Evolutionary conservation across 2,329 filamentous ascomycete genomes (phyloP).

Genomic region (Aspergillus candidus): DNA sequence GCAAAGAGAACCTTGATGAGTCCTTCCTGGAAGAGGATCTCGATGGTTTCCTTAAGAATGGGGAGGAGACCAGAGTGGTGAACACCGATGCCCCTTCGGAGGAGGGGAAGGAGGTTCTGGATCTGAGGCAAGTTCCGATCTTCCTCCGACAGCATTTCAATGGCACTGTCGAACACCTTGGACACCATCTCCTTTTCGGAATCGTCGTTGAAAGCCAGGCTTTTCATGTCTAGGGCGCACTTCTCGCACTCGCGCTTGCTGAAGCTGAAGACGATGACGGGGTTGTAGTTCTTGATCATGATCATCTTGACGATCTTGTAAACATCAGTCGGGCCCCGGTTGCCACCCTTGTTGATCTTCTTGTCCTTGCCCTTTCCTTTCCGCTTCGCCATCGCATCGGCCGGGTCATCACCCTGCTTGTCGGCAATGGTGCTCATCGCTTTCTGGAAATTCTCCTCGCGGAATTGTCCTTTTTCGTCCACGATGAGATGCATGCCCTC

Average conservation of each 20-base stretch:
- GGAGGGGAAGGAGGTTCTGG: constrained; percentile 76
- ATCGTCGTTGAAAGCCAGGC: constrained; percentile 89
- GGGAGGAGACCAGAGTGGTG: constrained; percentile 94
- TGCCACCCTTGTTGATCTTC: constrained; percentile 79
- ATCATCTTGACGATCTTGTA: constrained; percentile 99
- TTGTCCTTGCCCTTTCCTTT: constrained; percentile 90
- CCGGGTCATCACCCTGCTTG: constrained; percentile 76
- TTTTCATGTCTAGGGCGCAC: constrained; percentile 78
- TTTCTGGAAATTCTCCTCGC: constrained; percentile 95
- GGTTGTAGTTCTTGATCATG: constrained; percentile 94
- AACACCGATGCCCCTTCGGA: constrained; percentile 89
- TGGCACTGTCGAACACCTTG: constrained; percentile 89
- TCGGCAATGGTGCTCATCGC: constrained; percentile 88
- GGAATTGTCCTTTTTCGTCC: constrained; percentile 92
- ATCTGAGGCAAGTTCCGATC: constrained; percentile 88
- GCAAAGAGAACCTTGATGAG: constrained; percentile 97
- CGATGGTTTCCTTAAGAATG: constrained; percentile 96
- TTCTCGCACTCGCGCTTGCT: constrained; percentile 95
- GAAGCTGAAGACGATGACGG: constrained; percentile 98
- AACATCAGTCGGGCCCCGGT: constrained; percentile 70
- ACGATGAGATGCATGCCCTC: constrained; percentile 92
- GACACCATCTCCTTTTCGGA: constrained; percentile 91
- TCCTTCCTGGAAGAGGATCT: constrained; percentile 97
- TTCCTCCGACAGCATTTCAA: constrained; percentile 86
- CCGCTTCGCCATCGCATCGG: constrained; percentile 69